These are phyloP conservation scores for Stevia rebaudiana DNA, from an alignment of 140 eudicot species.

Conservation along the genomic window DNA sequence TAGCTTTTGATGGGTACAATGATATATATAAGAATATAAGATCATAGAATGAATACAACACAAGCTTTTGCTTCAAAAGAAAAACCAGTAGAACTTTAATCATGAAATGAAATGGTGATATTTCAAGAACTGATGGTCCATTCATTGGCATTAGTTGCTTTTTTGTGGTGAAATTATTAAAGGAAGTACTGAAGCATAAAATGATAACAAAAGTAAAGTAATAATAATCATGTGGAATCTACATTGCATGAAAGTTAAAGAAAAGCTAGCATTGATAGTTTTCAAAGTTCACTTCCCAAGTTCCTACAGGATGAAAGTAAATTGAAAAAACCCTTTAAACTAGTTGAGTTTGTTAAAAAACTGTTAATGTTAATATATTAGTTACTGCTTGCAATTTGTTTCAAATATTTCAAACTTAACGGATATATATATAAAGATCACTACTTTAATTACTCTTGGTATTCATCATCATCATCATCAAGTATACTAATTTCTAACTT, in stretches of 20 bases:
- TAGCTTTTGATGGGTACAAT: constrained; percentile 52
- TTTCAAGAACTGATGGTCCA: constrained; percentile 43
- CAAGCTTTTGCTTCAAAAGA: constrained; percentile 41
- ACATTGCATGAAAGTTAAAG: constrained; percentile 45
- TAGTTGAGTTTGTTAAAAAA: constrained; percentile 31
- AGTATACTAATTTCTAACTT: no score
- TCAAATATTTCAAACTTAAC: no score
- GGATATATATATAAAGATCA: no score
- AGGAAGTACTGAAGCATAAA: constrained; percentile 46
- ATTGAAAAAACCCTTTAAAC: constrained; percentile 35
- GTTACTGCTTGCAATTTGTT: background rate
- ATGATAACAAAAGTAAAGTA: constrained; percentile 46
- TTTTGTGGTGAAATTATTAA: constrained; percentile 34
- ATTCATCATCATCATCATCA: no score
- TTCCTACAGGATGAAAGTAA: constrained; percentile 35
- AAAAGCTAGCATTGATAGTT: constrained; percentile 43
- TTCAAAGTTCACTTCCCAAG: constrained; percentile 45
- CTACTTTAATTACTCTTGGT: no score
- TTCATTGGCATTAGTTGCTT: constrained; percentile 42
- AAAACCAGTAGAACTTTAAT: constrained; percentile 37
- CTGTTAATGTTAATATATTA: constrained; percentile 18
- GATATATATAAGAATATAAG: no score
- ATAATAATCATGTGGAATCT: constrained; percentile 40
- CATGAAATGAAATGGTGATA: constrained; percentile 41
- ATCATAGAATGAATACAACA: constrained; percentile 24